A percentile compares a stretch with the other conserved stretches of the same genome.
These are phyloP conservation scores for Cicer yamashitae DNA, from an alignment of 306 rosid genomes.

Conservation along the genomic window DNA sequence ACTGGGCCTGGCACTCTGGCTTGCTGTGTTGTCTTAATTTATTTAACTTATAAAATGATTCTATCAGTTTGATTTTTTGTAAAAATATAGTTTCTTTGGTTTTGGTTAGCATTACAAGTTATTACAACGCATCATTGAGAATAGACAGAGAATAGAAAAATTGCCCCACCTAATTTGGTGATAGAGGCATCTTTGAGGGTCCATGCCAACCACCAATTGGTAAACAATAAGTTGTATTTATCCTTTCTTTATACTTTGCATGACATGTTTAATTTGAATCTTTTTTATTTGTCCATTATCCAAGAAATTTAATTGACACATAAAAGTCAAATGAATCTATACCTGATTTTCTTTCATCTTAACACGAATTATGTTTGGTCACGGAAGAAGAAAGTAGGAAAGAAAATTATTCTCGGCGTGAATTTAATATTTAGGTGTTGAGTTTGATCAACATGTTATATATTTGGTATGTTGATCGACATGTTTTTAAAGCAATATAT, in stretches of 20 bases:
- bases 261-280: background rate
- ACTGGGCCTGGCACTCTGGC: background rate
- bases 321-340: background rate
- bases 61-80: background rate
- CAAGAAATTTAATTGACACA: constrained; percentile 1
- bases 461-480: too few species aligned
- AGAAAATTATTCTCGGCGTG: background rate
- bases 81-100: background rate
- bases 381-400: background rate
- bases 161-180: constrained; percentile 13
- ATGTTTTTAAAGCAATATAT: too few species aligned
- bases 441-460: background rate
- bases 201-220: constrained; percentile 28
- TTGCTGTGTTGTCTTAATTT: constrained; percentile 7
- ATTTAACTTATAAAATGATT: background rate
- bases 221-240: constrained; percentile 19
- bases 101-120: constrained; percentile 16
- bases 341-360: background rate
- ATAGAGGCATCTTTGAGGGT: constrained; percentile 40
- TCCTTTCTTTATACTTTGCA: background rate
- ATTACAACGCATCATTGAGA: constrained; percentile 15
- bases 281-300: background rate
- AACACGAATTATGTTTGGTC: background rate
- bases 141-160: background rate
- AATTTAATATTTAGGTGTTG: background rate